Evolutionary conservation across 1,284 basidiomycete species (phyloP).

Genomic region (Boletus sp.): DNA sequence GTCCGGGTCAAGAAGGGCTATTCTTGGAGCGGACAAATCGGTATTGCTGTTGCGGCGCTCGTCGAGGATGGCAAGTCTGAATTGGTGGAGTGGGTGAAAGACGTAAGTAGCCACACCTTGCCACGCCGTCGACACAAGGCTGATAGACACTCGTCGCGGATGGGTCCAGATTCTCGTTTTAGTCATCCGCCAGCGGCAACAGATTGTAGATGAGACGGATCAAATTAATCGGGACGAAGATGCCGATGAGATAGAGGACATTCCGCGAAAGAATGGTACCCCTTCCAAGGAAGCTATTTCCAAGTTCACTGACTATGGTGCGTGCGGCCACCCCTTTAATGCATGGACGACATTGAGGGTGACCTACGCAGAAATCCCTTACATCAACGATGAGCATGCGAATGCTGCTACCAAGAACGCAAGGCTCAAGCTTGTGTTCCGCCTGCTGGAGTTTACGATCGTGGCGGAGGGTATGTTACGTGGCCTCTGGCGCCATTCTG

Average conservation of each 20-base stretch:
- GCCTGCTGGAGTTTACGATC: slow-evolving; percentile 62
- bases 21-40: slow-evolving; percentile 87
- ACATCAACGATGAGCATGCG: slow-evolving; percentile 66
- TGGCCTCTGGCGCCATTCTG: slow-evolving; percentile 6
- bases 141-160: slow-evolving; percentile 14
- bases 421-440: slow-evolving; percentile 79
- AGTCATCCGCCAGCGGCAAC: slow-evolving; percentile 62
- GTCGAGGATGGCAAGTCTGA: slow-evolving; percentile 60
- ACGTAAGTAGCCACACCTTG: slow-evolving; percentile 47
- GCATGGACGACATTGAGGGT: slow-evolving; percentile 2
- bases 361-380: slow-evolving; percentile 60
- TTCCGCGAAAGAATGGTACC: slow-evolving; percentile 34
- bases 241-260: slow-evolving; percentile 46
- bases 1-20: slow-evolving; percentile 84
- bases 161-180: slow-evolving; percentile 58
- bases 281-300: slow-evolving; percentile 69
- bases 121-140: slow-evolving; percentile 23
- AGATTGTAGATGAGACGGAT: slow-evolving; percentile 71
- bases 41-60: slow-evolving; percentile 75
- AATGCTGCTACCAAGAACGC: slow-evolving; percentile 75
- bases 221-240: slow-evolving; percentile 41
- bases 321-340: slow-evolving; percentile 30
- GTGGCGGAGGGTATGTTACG: slow-evolving; percentile 50
- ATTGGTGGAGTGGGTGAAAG: slow-evolving; percentile 76
- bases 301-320: slow-evolving; percentile 76